Evolutionary conservation across 176 grass and related monocot genomes (phyloP), one percentile per base, ranked within the genome.

Genomic region (Paspalum notatum): DNA sequence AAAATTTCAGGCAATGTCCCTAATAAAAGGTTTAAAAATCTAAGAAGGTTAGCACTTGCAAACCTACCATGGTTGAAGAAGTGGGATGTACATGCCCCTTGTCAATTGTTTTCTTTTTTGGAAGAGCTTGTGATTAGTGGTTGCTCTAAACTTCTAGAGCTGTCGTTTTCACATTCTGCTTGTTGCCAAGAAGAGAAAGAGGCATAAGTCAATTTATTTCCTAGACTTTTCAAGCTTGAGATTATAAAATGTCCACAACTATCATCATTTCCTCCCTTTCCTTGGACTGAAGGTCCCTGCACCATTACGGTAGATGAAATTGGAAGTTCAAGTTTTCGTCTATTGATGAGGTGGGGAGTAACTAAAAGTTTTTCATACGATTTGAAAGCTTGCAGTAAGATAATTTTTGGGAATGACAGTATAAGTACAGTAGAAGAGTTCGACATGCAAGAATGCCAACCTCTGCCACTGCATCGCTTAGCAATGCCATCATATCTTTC

Each of bases 171-270:
- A 8, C 25, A 57, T 12, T 13, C 1, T 44, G 20, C 9, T 43
- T 18, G 49, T 2, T 1, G 8, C 10, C 62, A 21, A 12, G 9
- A 6, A 16, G 20, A 42, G 4, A 4, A 15, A 18, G 32, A 56
- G 2, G 38, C 13, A 20, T 8, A 1, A 6, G 0, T 1, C 0
- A 24, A 1, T 42, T 47, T 3, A 2, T 70, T 70, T 58, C 52
- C 65, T 20, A 57, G 2, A 7, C 24, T 70, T 4, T 5, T 1
- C 1, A 0, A 5, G 12, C 0, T 85, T 0, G 0, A 8, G 2
- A 62, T 84, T 20, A 0, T 0, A 0, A 0, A 0, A 1, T 84
- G 82, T 45, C 40, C 1, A 38, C 4, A 58, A 0, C 13, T 68
- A 15, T 7, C 0, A 11, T 75, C 60, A 13, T 13, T 83, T 2